A percentile compares a stretch with the other conserved stretches of the same genome.
phyloP scores from a whole-genome alignment of 1,284 basidiomycete genomes.

The Mrakiaceae sp. region DNA sequence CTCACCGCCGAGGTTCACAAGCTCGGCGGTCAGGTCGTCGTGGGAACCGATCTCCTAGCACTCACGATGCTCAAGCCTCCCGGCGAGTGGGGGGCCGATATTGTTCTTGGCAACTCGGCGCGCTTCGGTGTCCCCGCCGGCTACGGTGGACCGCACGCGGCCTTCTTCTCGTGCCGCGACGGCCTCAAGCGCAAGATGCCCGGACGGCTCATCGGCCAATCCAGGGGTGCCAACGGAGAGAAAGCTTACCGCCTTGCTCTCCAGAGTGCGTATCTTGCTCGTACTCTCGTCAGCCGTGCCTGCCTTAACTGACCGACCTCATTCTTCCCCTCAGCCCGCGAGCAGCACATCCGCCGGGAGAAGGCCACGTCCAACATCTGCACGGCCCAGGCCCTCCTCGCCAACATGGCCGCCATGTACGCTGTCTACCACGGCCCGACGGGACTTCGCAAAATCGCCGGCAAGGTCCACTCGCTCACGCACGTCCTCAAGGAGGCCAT shows the following conservation, averaged over 20 bases:
- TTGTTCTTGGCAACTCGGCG: constrained; percentile 88
- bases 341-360: constrained; percentile 92
- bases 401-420: constrained; percentile 97
- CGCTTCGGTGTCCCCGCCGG: constrained; percentile 88
- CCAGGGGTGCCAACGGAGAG: constrained; percentile 70
- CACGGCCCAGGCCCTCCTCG: constrained; percentile 78
- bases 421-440: constrained; percentile 91
- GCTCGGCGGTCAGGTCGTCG: constrained; percentile 66
- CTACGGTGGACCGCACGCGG: constrained; percentile 85
- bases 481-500: constrained; percentile 62
- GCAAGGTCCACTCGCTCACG: constrained; percentile 82
- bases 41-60: constrained; percentile 84
- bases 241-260: constrained; percentile 85
- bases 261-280: constrained; percentile 56
- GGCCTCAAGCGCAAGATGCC: constrained; percentile 95
- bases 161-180: constrained; percentile 91
- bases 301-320: constrained; percentile 10
- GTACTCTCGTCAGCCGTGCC: constrained; percentile 9
- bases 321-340: constrained; percentile 50
- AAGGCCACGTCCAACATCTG: constrained; percentile 93
- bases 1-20: constrained; percentile 62
- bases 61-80: constrained; percentile 89
- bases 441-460: constrained; percentile 74
- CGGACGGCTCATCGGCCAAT: constrained; percentile 82
- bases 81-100: constrained; percentile 97